These are phyloP conservation scores for Exophiala sideris DNA, from an alignment of 2,329 filamentous ascomycete species.

Conservation along the genomic window DNA sequence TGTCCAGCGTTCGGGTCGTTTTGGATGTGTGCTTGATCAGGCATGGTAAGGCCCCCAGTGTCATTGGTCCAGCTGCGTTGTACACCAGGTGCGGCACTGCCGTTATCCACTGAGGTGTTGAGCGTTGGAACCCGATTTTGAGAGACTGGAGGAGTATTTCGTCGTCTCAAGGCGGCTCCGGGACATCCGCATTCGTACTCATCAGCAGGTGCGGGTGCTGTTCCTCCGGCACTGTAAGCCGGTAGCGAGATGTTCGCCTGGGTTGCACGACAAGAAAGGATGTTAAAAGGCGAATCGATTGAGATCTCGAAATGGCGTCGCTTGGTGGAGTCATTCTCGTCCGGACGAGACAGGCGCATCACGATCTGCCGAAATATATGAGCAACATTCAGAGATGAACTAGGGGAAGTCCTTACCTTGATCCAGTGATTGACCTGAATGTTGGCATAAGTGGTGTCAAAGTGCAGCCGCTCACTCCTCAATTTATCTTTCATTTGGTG, in stretches of 20 bases:
- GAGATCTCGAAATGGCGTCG: conserved; percentile 92
- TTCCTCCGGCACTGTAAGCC: conserved; percentile 64
- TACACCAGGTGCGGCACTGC: conserved; percentile 17
- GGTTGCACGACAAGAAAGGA: conserved; percentile 89
- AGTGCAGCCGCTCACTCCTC: conserved; percentile 65
- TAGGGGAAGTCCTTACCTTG: conserved; percentile 57
- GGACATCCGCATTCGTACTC: conserved; percentile 65
- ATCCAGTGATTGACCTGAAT: conserved; percentile 96
- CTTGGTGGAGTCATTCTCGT: conserved; percentile 72
- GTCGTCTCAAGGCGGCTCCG: conserved; percentile 53
- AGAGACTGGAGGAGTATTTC: conserved; percentile 29
- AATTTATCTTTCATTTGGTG: conserved; percentile 75
- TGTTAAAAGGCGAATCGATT: conserved; percentile 91
- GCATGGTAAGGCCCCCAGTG: conserved; percentile 43
- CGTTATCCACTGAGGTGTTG: conserved; percentile 28
- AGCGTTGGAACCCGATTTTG: conserved; percentile 24
- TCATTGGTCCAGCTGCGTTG: conserved; percentile 39
- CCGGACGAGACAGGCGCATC: conserved; percentile 82
- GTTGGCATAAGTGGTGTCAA: conserved; percentile 89
- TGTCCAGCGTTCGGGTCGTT: conserved; percentile 46
- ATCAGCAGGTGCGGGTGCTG: conserved; percentile 51
- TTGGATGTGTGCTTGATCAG: conserved; percentile 49
- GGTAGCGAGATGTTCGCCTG: conserved; percentile 84
- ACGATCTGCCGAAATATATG: conserved; percentile 62
- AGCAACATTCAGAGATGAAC: background rate